Percentiles rank a stretch among this genome's conserved stretches.
Evolutionary conservation across 83 land plant species (phyloP).

Genomic region (Isoetes engelmannii): DNA sequence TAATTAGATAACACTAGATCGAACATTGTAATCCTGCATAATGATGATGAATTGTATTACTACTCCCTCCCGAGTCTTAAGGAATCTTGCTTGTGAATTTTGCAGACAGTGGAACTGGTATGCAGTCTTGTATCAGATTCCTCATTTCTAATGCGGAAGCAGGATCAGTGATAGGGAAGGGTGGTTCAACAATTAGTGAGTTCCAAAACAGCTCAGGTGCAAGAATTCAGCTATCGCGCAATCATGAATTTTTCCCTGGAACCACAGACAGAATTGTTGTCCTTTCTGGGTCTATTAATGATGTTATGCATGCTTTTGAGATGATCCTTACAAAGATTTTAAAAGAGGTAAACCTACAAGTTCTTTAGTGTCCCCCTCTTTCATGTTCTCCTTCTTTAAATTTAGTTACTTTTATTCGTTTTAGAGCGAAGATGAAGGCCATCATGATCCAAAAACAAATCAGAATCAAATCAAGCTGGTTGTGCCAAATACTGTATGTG

Average conservation of each 20-base stretch:
- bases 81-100: too few relatives aligned
- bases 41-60: too few relatives aligned
- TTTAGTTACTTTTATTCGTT: neutral
- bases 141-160: slow-evolving; percentile 86
- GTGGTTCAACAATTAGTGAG: slow-evolving; percentile 81
- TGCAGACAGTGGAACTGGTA: slow-evolving; percentile 44
- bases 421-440: slow-evolving; percentile 51
- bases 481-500: slow-evolving; percentile 85
- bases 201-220: slow-evolving; percentile 87
- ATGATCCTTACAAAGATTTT: slow-evolving; percentile 48
- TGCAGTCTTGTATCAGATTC: slow-evolving; percentile 49
- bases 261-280: slow-evolving; percentile 76
- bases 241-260: slow-evolving; percentile 84
- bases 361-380: neutral
- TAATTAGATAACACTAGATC: too few relatives aligned
- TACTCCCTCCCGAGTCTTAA: too few relatives aligned
- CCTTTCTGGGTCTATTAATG: slow-evolving; percentile 55
- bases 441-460: slow-evolving; percentile 44
- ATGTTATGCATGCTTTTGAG: slow-evolving; percentile 61
- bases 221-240: slow-evolving; percentile 81
- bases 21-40: too few relatives aligned
- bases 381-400: neutral
- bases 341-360: slow-evolving; percentile 5
- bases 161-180: slow-evolving; percentile 93
- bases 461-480: slow-evolving; percentile 63